phyloP scores from a whole-genome alignment of 2,329 filamentous ascomycete species.

The Zymoseptoria brevis region DNA sequence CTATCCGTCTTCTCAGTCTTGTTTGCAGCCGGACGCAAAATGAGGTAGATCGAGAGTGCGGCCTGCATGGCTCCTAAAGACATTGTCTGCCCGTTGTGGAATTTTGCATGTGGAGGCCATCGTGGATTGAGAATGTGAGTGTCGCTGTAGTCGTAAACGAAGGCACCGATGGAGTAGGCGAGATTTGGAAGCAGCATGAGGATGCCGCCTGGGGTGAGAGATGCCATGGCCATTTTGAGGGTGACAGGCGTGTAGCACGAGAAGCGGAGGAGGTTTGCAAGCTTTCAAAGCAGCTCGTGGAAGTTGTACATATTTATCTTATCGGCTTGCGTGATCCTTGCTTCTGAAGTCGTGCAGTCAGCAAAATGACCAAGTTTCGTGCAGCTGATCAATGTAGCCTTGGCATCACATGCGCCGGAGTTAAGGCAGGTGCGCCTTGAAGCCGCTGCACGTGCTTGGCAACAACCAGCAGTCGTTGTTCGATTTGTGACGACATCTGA shows the following conservation, averaged over 20 bases:
- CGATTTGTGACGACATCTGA: no score
- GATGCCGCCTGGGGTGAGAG: slow-evolving; percentile 22
- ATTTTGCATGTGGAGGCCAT: slow-evolving; percentile 46
- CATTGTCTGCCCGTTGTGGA: slow-evolving; percentile 49
- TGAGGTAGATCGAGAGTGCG: slow-evolving; percentile 33
- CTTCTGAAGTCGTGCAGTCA: not conserved
- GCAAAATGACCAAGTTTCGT: not conserved
- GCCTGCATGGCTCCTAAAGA: slow-evolving; percentile 37
- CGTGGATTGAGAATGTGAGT: slow-evolving; percentile 43
- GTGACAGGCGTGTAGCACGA: not conserved
- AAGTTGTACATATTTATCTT: not conserved
- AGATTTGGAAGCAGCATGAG: slow-evolving; percentile 29
- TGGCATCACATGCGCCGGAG: not conserved
- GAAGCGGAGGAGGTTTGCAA: not conserved
- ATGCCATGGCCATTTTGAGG: not conserved
- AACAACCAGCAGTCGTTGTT: no score
- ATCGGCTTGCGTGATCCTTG: not conserved
- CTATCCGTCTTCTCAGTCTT: slow-evolving; percentile 10
- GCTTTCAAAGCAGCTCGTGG: not conserved
- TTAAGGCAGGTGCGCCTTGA: no score
- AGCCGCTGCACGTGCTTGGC: no score
- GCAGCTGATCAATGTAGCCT: not conserved
- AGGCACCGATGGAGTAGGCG: slow-evolving; percentile 28
- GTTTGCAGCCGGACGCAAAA: slow-evolving; percentile 19
- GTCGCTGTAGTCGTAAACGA: slow-evolving; percentile 29